A percentile compares a stretch with the other conserved stretches of the same genome.
Evolutionary conservation across 108 stramenopile species (phyloP).

Genomic region (Conticribra weissflogii): DNA sequence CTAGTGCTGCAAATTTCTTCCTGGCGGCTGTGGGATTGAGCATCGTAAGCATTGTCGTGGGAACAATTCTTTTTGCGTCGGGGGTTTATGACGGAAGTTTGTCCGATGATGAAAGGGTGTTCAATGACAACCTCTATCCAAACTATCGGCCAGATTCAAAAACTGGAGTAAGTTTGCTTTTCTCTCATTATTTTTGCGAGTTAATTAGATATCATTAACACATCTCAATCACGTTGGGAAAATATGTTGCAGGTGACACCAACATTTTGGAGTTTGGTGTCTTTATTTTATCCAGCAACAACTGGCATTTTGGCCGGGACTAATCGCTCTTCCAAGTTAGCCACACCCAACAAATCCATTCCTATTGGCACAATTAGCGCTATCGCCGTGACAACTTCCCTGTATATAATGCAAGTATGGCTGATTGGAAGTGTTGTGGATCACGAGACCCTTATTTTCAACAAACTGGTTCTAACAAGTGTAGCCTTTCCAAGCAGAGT

Average conservation of each 20-base stretch:
- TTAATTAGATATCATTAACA: too few relatives aligned
- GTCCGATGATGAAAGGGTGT: conserved; percentile 23
- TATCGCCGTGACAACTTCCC: conserved; percentile 53
- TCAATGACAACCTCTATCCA: conserved; percentile 58
- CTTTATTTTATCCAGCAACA: conserved; percentile 79
- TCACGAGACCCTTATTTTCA: conserved; percentile 56
- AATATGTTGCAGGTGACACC: conserved; percentile 38
- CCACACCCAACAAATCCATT: conserved; percentile 58
- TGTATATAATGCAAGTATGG: conserved; percentile 57
- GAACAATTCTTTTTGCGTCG: conserved; percentile 54
- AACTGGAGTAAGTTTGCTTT: conserved; percentile 42
- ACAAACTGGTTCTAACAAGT: conserved; percentile 61
- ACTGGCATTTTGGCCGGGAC: conserved; percentile 86
- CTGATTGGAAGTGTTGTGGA: conserved; percentile 54
- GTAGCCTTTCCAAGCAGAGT: conserved; percentile 61
- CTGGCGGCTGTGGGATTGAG: conserved; percentile 54
- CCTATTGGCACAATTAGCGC: conserved; percentile 79
- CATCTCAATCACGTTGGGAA: too few relatives aligned
- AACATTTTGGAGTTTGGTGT: conserved; percentile 60
- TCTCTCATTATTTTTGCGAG: neutral
- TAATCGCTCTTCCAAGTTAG: conserved; percentile 66
- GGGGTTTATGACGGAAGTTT: conserved; percentile 49
- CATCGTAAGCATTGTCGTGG: conserved; percentile 48
- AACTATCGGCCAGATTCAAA: conserved; percentile 60
- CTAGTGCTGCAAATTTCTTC: conserved; percentile 52